These are phyloP conservation scores for Penicillium simplicissimum DNA, from an alignment of 495 filamentous ascomycete species.

Conservation along the genomic window DNA sequence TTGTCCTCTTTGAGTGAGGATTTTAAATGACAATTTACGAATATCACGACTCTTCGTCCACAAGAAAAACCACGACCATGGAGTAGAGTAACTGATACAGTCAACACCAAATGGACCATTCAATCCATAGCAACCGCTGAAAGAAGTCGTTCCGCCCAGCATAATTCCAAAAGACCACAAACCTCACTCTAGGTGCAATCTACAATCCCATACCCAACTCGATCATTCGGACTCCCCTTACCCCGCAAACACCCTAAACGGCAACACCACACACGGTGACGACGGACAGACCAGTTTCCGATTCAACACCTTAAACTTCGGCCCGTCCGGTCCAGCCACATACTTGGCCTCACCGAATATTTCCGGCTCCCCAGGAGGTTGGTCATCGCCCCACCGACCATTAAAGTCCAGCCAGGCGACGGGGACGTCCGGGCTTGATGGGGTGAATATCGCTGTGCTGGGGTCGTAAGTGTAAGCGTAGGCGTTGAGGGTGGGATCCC, in stretches of 20 bases:
- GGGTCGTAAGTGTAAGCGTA: slow-evolving; percentile 53
- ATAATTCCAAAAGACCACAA: not conserved
- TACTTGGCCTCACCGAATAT: slow-evolving; percentile 54
- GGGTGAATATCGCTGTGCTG: slow-evolving; percentile 39
- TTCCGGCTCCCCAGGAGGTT: slow-evolving; percentile 51
- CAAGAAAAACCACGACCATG: too few species aligned
- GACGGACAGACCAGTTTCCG: slow-evolving; percentile 48
- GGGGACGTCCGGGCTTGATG: slow-evolving; percentile 44
- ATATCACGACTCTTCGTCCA: too few species aligned
- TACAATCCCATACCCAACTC: not conserved
- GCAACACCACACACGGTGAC: slow-evolving; percentile 37
- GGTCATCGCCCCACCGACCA: slow-evolving; percentile 60
- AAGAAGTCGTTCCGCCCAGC: too few species aligned
- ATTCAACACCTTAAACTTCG: slow-evolving; percentile 52
- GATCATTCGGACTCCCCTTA: not conserved
- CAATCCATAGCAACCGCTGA: too few species aligned
- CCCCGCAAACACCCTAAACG: slow-evolving; percentile 29
- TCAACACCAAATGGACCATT: too few species aligned
- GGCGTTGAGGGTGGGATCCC: slow-evolving; percentile 54
- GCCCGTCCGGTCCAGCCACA: slow-evolving; percentile 55
- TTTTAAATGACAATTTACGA: too few species aligned
- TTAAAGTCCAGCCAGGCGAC: slow-evolving; percentile 53
- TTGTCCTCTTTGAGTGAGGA: too few species aligned
- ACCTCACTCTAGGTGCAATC: not conserved
- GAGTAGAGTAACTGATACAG: too few species aligned